phyloP scores from a whole-genome alignment of 2,329 filamentous ascomycete genomes.

The Ophiosphaerella korrae region DNA sequence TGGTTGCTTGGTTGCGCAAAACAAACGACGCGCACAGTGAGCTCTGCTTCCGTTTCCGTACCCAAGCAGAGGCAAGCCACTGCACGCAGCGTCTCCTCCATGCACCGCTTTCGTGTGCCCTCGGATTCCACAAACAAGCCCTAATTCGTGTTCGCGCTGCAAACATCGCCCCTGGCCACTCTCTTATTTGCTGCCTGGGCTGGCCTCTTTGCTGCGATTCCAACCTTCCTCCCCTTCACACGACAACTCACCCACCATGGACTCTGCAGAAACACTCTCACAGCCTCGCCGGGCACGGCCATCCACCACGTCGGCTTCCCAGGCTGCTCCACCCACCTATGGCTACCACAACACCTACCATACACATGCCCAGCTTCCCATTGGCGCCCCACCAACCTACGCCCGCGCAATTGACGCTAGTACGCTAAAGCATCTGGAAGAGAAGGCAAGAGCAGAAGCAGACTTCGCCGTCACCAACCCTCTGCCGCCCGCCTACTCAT shows the following conservation, averaged over 20 bases:
- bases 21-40: constrained; percentile 7
- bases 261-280: constrained; percentile 10
- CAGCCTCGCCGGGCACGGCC: constrained; percentile 22
- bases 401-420: constrained; percentile 28
- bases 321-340: constrained; percentile 36
- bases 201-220: neutral
- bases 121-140: constrained; percentile 8
- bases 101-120: constrained; percentile 12
- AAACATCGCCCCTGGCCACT: constrained; percentile 1
- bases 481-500: constrained; percentile 43
- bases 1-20: constrained; percentile 1
- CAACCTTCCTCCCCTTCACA: neutral
- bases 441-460: constrained; percentile 27
- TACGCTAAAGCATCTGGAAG: constrained; percentile 26
- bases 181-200: neutral
- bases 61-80: constrained; percentile 16
- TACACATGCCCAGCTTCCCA: constrained; percentile 40
- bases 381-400: constrained; percentile 40
- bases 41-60: constrained; percentile 14
- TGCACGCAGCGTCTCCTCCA: constrained; percentile 10
- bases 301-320: constrained; percentile 19
- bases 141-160: constrained; percentile 1
- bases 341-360: constrained; percentile 52
- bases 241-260: constrained; percentile 4
- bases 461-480: constrained; percentile 17